Percentiles rank a stretch among this genome's conserved stretches.
Conservation (phyloP, 805 yeast species). For the Saturnispora mendoncae region DNA sequence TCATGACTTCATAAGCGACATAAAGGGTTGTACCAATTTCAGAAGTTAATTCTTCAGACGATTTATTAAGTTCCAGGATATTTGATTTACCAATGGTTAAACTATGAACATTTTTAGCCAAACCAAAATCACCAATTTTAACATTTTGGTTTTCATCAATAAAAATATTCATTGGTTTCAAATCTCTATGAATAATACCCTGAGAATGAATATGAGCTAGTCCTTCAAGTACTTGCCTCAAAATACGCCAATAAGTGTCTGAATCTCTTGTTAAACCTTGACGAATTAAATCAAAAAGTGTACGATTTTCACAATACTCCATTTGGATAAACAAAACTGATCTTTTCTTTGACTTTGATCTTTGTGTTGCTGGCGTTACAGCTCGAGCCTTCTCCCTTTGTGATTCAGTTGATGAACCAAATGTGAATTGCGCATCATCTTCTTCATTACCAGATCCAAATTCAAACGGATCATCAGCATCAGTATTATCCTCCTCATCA, state of each 20-base stretch:
- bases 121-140: constrained; percentile 94
- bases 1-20: constrained; percentile 80
- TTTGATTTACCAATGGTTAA: constrained; percentile 16
- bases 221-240: constrained; percentile 84
- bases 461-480: constrained; percentile 17
- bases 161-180: constrained; percentile 92
- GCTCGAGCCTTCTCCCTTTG: constrained; percentile 15
- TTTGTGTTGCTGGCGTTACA: constrained; percentile 9
- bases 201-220: constrained; percentile 84
- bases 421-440: constrained; percentile 15
- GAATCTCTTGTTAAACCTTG: constrained; percentile 64
- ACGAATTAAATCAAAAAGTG: constrained; percentile 72
- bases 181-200: constrained; percentile 90
- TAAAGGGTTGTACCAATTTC: constrained; percentile 92
- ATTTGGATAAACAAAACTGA: constrained; percentile 89
- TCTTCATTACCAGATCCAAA: constrained; percentile 18
- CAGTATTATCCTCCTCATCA: constrained; percentile 15
- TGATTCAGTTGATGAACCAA: constrained; percentile 11
- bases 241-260: constrained; percentile 82
- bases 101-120: constrained; percentile 80
- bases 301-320: constrained; percentile 97
- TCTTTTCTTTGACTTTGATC: constrained; percentile 26
- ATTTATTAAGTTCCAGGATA: constrained; percentile 19
- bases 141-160: constrained; percentile 84
- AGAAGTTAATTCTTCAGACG: constrained; percentile 71